These are phyloP conservation scores for Margaritispora aquatica DNA, from an alignment of 495 filamentous ascomycete genomes.

Conservation along the genomic window DNA sequence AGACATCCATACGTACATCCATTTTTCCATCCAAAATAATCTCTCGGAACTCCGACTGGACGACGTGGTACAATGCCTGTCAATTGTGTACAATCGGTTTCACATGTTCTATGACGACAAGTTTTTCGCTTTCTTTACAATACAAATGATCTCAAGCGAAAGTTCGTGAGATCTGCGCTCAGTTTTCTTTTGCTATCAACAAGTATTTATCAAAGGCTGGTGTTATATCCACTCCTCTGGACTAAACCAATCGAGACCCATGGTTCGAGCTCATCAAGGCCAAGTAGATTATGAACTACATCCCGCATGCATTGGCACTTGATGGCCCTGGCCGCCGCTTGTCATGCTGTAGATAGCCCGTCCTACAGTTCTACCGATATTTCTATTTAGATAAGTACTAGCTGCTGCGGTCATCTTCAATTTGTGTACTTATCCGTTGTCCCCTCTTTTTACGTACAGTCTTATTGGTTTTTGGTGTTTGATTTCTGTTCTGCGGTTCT, in stretches of 20 bases:
- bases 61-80: neutral
- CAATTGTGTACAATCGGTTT: neutral
- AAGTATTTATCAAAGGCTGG: too few species aligned
- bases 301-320: neutral
- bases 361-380: neutral
- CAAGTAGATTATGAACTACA: neutral
- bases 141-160: too few species aligned
- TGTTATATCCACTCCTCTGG: neutral
- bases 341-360: neutral
- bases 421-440: too few species aligned
- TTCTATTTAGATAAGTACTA: too few species aligned
- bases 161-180: too few species aligned
- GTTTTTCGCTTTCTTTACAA: too few species aligned
- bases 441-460: neutral
- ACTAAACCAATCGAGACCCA: neutral
- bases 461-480: neutral
- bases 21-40: neutral
- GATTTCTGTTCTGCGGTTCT: too few species aligned
- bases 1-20: too few species aligned
- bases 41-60: conserved; percentile 2
- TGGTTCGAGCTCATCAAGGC: neutral
- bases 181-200: neutral
- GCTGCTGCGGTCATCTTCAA: too few species aligned
- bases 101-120: neutral
- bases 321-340: neutral